Base-by-base conservation (phyloP, 345 rosid species). In the Lepidium sativum region DNA sequence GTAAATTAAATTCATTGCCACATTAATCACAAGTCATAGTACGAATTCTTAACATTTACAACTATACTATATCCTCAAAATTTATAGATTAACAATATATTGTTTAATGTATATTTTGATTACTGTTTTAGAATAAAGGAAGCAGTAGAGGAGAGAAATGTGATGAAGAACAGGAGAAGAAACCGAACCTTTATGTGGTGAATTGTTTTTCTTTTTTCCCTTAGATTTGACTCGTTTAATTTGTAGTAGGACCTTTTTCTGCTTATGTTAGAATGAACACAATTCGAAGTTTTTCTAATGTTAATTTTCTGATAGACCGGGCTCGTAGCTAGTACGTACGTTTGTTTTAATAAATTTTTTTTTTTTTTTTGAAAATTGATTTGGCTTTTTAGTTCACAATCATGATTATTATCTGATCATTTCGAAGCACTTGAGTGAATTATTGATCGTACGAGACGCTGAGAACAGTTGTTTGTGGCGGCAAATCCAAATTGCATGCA, bases 251-350 rank as follows among this genome's bases (percentile, higher is more conserved):
- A 49, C 43, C 65, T 67, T 38, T 15, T 17, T 49, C 57, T 20
- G n/a, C 48, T 54, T 48, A 67, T 44, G 37, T 67, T 67, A 45
- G 33, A 25, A 27, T 56, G 63, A 56, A 37, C 21, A 64, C 64
- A 57, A 25, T 3, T 21, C 54, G 12, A 20, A 20, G n/a, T n/a
- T n/a, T n/a, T n/a, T n/a, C n/a, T n/a, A n/a, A n/a, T n/a, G n/a
- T n/a, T n/a, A n/a, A n/a, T n/a, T n/a, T n/a, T n/a, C n/a, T n/a
- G n/a, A n/a, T n/a, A n/a, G n/a, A n/a, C n/a, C n/a, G n/a, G n/a
- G n/a, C n/a, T n/a, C n/a, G n/a, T n/a, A n/a, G n/a, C n/a, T n/a
- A n/a, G n/a, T n/a, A n/a, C n/a, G n/a, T n/a, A n/a, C n/a, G n/a
- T n/a, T n/a, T n/a, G n/a, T n/a, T n/a, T n/a, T n/a, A n/a, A n/a